Conservation (phyloP, 2,329 filamentous ascomycete species). For the Botrytis fabae region DNA sequence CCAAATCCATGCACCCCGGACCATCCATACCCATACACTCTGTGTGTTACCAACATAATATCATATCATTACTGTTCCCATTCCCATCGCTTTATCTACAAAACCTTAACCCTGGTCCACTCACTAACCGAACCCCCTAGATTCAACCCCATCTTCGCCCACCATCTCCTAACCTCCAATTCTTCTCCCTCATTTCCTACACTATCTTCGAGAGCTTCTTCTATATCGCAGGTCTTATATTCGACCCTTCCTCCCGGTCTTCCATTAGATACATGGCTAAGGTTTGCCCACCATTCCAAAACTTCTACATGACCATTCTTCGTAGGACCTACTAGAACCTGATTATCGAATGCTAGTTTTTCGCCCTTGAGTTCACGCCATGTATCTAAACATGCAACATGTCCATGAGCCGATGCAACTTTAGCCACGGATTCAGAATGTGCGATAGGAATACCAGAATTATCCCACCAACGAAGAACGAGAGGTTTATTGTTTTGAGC, state of each 20-base stretch:
- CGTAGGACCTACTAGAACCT: constrained; percentile 83
- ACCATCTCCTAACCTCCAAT: constrained; percentile 77
- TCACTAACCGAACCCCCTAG: constrained; percentile 68
- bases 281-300: constrained; percentile 86
- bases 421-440: constrained; percentile 82
- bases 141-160: constrained; percentile 73
- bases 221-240: constrained; percentile 93
- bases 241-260: constrained; percentile 68
- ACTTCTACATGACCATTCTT: constrained; percentile 82
- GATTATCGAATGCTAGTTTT: constrained; percentile 76
- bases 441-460: constrained; percentile 73
- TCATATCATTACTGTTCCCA: neutral
- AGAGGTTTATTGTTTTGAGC: constrained; percentile 78
- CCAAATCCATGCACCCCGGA: neutral
- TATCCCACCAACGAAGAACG: constrained; percentile 85
- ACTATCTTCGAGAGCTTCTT: constrained; percentile 89
- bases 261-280: constrained; percentile 53
- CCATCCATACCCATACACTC: neutral
- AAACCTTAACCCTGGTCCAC: constrained; percentile 66
- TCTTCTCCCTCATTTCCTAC: constrained; percentile 61
- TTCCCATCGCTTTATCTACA: constrained; percentile 27
- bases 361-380: constrained; percentile 77
- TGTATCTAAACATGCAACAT: constrained; percentile 78
- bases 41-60: neutral
- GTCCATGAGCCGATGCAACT: constrained; percentile 80